Evolutionary conservation across 371 early-diverging fungal genomes (phyloP).

Genomic region (Mortierella sp.): DNA sequence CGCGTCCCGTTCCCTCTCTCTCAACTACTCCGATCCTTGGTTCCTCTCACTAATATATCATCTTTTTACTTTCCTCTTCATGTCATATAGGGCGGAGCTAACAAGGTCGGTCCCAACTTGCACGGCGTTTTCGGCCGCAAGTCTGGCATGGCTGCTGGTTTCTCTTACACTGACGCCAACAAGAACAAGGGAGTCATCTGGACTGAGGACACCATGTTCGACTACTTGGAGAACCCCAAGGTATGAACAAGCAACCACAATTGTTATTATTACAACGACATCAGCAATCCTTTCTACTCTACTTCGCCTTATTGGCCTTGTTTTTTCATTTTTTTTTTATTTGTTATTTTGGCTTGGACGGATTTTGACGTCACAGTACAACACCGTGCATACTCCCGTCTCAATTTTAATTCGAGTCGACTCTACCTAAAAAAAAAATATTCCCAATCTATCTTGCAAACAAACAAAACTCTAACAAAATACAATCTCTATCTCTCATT

Average conservation of each 20-base stretch:
- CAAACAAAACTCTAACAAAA: background rate
- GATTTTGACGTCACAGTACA: conserved; percentile 4
- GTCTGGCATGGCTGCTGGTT: conserved; percentile 91
- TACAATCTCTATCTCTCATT: background rate
- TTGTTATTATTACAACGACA: background rate
- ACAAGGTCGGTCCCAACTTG: conserved; percentile 98
- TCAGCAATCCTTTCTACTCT: background rate
- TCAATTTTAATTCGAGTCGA: too few species aligned
- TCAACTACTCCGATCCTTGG: background rate
- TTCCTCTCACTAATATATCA: too few species aligned
- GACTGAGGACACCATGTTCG: conserved; percentile 88
- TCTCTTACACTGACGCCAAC: conserved; percentile 96
- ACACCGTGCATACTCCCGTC: too few species aligned
- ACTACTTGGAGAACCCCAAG: conserved; percentile 97
- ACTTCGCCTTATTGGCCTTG: too few species aligned
- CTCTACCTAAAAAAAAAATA: too few species aligned
- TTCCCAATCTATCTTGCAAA: too few species aligned
- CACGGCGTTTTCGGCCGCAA: conserved; percentile 92
- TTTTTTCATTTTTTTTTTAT: too few species aligned
- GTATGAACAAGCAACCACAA: conserved; percentile 11
- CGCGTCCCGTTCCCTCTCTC: background rate
- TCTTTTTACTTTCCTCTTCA: background rate
- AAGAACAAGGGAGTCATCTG: conserved; percentile 88
- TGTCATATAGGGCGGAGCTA: conserved; percentile 75
- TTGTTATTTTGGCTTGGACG: too few species aligned